Evolutionary conservation across 73 alveolate genomes (phyloP).

Genomic region (Symbiodinium pilosum): DNA sequence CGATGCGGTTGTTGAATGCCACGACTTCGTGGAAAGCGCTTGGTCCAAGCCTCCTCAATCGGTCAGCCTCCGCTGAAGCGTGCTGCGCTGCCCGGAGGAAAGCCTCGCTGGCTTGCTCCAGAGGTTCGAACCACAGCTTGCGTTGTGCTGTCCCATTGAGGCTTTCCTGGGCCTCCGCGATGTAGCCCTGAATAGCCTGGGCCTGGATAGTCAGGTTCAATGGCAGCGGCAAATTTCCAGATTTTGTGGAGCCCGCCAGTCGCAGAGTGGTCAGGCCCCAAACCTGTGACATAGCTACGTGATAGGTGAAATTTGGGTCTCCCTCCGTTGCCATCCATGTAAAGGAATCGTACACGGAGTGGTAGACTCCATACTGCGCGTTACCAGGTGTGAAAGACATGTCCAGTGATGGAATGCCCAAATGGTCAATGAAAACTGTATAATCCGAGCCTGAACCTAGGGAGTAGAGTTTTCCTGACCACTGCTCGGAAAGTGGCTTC

Average conservation of each 20-base stretch:
- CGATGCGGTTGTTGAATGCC: slow-evolving; percentile 1
- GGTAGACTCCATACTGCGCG: slow-evolving; percentile 33
- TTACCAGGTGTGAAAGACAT: slow-evolving; percentile 24
- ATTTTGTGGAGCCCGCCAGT: not conserved
- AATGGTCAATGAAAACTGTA: slow-evolving; percentile 34
- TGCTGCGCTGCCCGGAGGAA: slow-evolving; percentile 10
- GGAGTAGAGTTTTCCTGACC: slow-evolving; percentile 26
- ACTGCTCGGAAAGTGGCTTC: slow-evolving; percentile 11
- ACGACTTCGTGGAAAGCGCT: not conserved
- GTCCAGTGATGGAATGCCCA: slow-evolving; percentile 63
- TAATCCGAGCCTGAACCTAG: slow-evolving; percentile 83
- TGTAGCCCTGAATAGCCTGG: slow-evolving; percentile 29
- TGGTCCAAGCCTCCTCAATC: slow-evolving; percentile 15
- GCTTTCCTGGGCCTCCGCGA: not conserved
- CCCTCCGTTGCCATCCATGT: slow-evolving; percentile 22
- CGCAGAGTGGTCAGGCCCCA: slow-evolving; percentile 33
- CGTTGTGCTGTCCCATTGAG: not conserved
- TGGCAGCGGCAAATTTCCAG: not conserved
- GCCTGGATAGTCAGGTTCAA: slow-evolving; percentile 19
- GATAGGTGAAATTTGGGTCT: slow-evolving; percentile 35
- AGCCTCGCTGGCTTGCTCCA: not conserved
- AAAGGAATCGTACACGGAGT: slow-evolving; percentile 62
- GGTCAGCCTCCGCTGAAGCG: not conserved
- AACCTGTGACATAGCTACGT: slow-evolving; percentile 32
- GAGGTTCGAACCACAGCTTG: not conserved